phyloP scores from a whole-genome alignment of 768 basidiomycete genomes.

The Phlegmacium glaucopus region DNA sequence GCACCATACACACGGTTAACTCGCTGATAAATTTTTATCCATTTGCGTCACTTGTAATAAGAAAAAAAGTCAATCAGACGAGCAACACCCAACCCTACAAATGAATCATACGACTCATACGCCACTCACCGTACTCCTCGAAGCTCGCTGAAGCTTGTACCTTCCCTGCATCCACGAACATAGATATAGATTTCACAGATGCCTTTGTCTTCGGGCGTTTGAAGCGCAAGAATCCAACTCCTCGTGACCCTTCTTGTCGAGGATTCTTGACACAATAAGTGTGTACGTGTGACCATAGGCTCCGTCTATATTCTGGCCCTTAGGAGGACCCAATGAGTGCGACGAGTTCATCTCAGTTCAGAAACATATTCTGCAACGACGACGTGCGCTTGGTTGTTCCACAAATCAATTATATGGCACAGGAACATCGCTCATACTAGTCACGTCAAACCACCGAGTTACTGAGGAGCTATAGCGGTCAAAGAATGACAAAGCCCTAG shows the following conservation, averaged over 20 bases:
- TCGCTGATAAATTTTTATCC: no score
- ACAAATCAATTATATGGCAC: no score
- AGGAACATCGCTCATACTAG: no score
- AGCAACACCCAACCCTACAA: not conserved
- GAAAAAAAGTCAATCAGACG: no score
- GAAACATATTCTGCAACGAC: no score
- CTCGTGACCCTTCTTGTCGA: constrained; percentile 19
- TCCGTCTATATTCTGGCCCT: constrained; percentile 7
- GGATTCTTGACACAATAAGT: constrained; percentile 54
- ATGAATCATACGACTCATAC: not conserved
- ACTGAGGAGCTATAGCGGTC: constrained; percentile 22
- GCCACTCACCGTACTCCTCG: constrained; percentile 21
- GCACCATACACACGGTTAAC: no score
- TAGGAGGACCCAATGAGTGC: constrained; percentile 11
- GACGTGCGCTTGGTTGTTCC: no score
- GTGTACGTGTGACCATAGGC: constrained; percentile 46
- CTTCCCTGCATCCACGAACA: constrained; percentile 22
- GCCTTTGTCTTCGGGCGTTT: constrained; percentile 16
- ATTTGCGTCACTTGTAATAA: no score
- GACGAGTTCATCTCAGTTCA: constrained; percentile 14
- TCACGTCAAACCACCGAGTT: constrained; percentile 32
- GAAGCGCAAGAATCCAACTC: constrained; percentile 19
- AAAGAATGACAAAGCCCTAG: constrained; percentile 14
- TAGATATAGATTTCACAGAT: constrained; percentile 19
- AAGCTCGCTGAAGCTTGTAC: constrained; percentile 14